phyloP scores from a whole-genome alignment of 2,329 filamentous ascomycete genomes.

The Colletotrichum sojae region DNA sequence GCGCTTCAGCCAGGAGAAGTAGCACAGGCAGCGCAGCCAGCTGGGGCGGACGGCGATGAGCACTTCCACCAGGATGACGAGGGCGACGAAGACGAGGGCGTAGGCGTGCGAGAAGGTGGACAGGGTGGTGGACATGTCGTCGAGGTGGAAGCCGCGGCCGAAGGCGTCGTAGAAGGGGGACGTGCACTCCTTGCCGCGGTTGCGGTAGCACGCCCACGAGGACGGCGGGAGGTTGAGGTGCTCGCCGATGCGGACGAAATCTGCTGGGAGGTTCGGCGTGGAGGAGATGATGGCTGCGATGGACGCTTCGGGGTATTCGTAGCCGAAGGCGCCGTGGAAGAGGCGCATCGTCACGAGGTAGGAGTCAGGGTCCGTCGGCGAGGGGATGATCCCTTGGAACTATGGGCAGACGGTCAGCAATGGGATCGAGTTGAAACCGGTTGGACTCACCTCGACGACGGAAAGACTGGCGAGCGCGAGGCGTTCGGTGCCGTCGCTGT shows the following conservation, averaged over 20 bases:
- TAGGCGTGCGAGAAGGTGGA: not conserved
- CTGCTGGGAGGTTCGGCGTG: slow-evolving; percentile 22
- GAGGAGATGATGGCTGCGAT: slow-evolving; percentile 19
- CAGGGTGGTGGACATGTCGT: not conserved
- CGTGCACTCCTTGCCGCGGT: slow-evolving; percentile 17
- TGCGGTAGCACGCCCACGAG: slow-evolving; percentile 36
- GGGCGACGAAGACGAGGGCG: not conserved
- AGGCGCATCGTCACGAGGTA: slow-evolving; percentile 38
- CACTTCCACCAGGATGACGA: slow-evolving; percentile 8
- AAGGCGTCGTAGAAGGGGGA: slow-evolving; percentile 36
- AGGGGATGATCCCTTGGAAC: slow-evolving; percentile 39
- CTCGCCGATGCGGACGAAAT: slow-evolving; percentile 32
- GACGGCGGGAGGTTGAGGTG: slow-evolving; percentile 14
- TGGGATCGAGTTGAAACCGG: not conserved
- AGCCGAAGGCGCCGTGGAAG: slow-evolving; percentile 37
- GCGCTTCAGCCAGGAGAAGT: slow-evolving; percentile 34
- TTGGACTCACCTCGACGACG: slow-evolving; percentile 18
- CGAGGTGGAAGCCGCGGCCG: not conserved
- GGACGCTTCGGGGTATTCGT: slow-evolving; percentile 32
- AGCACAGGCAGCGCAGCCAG: slow-evolving; percentile 36
- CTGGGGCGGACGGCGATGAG: slow-evolving; percentile 28
- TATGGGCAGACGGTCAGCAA: not conserved
- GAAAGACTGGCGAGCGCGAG: slow-evolving; percentile 20
- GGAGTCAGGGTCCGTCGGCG: not conserved
- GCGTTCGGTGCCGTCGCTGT: not conserved